Evolutionary conservation across 2,329 filamentous ascomycete species (phyloP).

Genomic region (Helicocarpus griseus): DNA sequence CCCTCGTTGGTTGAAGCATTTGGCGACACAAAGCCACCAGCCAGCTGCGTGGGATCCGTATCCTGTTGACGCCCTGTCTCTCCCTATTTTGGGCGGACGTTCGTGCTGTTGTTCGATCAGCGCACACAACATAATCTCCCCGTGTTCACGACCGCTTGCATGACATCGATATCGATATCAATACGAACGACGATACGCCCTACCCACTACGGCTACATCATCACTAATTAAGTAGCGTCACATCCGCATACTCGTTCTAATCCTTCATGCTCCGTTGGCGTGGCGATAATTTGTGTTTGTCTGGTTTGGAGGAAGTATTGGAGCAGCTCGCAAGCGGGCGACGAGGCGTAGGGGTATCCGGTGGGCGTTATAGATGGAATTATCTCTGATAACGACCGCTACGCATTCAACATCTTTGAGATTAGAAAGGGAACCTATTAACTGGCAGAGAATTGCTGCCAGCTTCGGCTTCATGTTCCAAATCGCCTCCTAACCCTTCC

Average conservation of each 20-base stretch:
- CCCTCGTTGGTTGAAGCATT: not conserved
- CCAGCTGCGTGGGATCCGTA: not conserved
- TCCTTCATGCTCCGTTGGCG: constrained; percentile 9
- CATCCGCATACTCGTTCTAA: not conserved
- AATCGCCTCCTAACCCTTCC: constrained; percentile 5
- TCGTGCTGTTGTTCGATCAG: not conserved
- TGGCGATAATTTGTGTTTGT: constrained; percentile 3
- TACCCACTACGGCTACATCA: not conserved
- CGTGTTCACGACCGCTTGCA: too few species aligned
- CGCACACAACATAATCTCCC: not conserved
- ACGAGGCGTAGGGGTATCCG: not conserved
- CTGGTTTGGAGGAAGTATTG: constrained; percentile 3
- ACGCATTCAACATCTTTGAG: not conserved
- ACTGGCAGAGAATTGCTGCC: not conserved
- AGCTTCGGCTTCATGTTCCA: constrained; percentile 17
- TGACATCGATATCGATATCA: not conserved
- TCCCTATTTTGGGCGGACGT: not conserved
- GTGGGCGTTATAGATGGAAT: not conserved
- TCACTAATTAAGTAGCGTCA: not conserved
- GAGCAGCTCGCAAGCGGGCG: not conserved
- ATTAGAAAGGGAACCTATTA: not conserved
- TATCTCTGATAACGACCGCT: not conserved
- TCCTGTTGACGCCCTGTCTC: not conserved
- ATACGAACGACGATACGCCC: not conserved
- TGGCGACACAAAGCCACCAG: not conserved